Evolutionary conservation across 495 filamentous ascomycete genomes (phyloP).

Genomic region (Penicillium waksmanii): DNA sequence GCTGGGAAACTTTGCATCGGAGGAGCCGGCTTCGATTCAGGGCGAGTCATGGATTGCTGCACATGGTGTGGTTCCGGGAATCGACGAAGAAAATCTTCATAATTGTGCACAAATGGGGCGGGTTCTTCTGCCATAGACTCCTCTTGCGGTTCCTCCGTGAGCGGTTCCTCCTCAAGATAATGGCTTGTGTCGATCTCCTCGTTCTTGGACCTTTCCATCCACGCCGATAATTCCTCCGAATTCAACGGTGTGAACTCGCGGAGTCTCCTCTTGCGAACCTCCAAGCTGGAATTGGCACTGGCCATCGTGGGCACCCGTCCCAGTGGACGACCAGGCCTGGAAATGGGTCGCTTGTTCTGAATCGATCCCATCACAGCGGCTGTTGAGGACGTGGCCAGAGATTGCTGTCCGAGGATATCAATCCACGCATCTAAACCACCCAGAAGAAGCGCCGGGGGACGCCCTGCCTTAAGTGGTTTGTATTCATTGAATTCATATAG

Average conservation of each 20-base stretch:
- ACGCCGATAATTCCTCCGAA: conserved; percentile 61
- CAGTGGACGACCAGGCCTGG: conserved; percentile 52
- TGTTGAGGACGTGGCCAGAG: conserved; percentile 62
- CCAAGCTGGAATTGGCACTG: conserved; percentile 55
- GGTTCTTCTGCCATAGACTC: conserved; percentile 39
- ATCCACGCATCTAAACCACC: conserved; percentile 89
- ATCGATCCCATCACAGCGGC: conserved; percentile 52
- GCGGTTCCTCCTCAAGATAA: conserved; percentile 44
- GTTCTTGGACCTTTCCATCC: conserved; percentile 61
- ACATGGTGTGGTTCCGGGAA: conserved; percentile 72
- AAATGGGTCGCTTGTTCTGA: conserved; percentile 39
- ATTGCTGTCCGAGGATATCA: conserved; percentile 71
- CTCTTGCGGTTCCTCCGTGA: conserved; percentile 43
- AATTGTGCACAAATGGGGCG: conserved; percentile 55
- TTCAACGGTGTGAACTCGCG: conserved; percentile 63
- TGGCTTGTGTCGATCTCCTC: conserved; percentile 54
- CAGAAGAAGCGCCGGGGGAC: conserved; percentile 72
- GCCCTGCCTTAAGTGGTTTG: conserved; percentile 63
- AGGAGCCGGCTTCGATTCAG: conserved; percentile 31
- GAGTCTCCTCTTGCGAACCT: conserved; percentile 58
- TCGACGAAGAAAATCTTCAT: conserved; percentile 80
- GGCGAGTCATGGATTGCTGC: conserved; percentile 76
- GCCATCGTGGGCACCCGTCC: conserved; percentile 55
- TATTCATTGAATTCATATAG: conserved; percentile 83
- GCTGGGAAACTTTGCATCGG: conserved; percentile 41